Evolutionary conservation across 495 filamentous ascomycete species (phyloP).

Genomic region (Ascobolus immersus): DNA sequence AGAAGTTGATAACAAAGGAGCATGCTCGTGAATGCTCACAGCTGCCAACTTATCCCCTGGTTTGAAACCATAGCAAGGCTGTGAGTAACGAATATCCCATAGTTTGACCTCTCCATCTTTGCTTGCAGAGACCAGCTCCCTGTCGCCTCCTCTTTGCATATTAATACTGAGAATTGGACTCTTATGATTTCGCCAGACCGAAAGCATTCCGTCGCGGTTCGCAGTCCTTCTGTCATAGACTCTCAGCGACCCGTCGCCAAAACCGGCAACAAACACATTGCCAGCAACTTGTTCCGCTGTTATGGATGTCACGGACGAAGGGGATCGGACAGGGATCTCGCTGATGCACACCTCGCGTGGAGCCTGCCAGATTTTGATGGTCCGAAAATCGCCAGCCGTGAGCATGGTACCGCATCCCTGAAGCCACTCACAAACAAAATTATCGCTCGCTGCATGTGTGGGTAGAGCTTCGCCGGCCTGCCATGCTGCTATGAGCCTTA

Average conservation of each 20-base stretch:
- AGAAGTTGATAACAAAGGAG: slow-evolving; percentile 89
- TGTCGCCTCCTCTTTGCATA: slow-evolving; percentile 81
- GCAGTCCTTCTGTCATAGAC: slow-evolving; percentile 75
- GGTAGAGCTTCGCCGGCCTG: slow-evolving; percentile 78
- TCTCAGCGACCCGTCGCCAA: slow-evolving; percentile 84
- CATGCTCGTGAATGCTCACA: slow-evolving; percentile 82
- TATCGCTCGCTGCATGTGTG: slow-evolving; percentile 74
- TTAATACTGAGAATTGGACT: slow-evolving; percentile 89
- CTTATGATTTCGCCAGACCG: slow-evolving; percentile 83
- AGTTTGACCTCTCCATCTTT: slow-evolving; percentile 78
- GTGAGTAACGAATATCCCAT: slow-evolving; percentile 78
- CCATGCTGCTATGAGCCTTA: slow-evolving; percentile 80
- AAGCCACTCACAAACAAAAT: slow-evolving; percentile 93
- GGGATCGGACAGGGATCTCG: slow-evolving; percentile 87
- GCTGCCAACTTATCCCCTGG: slow-evolving; percentile 57
- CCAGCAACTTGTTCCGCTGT: slow-evolving; percentile 95
- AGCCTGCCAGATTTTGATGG: slow-evolving; percentile 89
- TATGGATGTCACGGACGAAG: slow-evolving; percentile 80
- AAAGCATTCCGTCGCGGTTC: slow-evolving; percentile 67
- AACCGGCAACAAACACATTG: slow-evolving; percentile 83
- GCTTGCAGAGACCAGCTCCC: slow-evolving; percentile 69
- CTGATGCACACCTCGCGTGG: slow-evolving; percentile 69
- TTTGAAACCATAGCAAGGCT: slow-evolving; percentile 43
- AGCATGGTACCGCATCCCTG: slow-evolving; percentile 85
- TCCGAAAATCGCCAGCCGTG: slow-evolving; percentile 84